These are phyloP conservation scores for Cercospora zeina DNA, from an alignment of 2,329 filamentous ascomycete genomes.

Conservation along the genomic window DNA sequence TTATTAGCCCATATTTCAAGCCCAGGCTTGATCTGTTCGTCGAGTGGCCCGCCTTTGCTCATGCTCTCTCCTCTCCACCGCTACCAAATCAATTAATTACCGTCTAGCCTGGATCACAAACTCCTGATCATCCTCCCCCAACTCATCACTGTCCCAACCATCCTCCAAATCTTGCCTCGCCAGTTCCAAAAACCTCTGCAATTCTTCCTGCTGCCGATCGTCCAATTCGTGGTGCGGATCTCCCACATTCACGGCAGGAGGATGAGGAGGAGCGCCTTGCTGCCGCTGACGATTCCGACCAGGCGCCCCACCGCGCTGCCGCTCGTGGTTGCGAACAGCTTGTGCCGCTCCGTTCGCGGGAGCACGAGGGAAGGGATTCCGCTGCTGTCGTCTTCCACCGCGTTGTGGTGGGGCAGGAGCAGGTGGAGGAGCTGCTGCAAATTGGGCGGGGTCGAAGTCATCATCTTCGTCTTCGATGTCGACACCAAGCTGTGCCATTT, in stretches of 20 bases:
- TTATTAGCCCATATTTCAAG: too few species aligned
- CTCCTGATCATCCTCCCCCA: slow-evolving; percentile 45
- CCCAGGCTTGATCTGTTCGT: background rate
- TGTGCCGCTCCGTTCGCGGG: slow-evolving; percentile 28
- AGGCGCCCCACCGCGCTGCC: slow-evolving; percentile 6
- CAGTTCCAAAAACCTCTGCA: slow-evolving; percentile 56
- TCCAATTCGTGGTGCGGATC: slow-evolving; percentile 26
- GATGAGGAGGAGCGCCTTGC: slow-evolving; percentile 2
- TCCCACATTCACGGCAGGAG: slow-evolving; percentile 16
- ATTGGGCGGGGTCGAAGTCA: slow-evolving; percentile 6
- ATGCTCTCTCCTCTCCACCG: background rate
- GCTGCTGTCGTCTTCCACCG: slow-evolving; percentile 23
- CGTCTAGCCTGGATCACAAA: slow-evolving; percentile 31
- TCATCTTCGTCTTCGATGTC: slow-evolving; percentile 18
- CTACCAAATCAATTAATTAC: slow-evolving; percentile 9
- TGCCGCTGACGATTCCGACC: slow-evolving; percentile 24
- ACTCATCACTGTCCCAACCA: slow-evolving; percentile 61
- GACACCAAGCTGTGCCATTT: slow-evolving; percentile 29
- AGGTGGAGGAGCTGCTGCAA: background rate
- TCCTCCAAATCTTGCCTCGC: slow-evolving; percentile 58
- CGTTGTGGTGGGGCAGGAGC: slow-evolving; percentile 13
- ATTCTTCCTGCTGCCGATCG: slow-evolving; percentile 37
- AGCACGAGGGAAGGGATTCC: slow-evolving; percentile 33
- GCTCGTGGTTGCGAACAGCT: slow-evolving; percentile 28
- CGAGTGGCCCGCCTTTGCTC: background rate